Percentiles rank a stretch among this genome's conserved stretches.
phyloP scores from a whole-genome alignment of 441 rosid species.

The California macrophylla region DNA sequence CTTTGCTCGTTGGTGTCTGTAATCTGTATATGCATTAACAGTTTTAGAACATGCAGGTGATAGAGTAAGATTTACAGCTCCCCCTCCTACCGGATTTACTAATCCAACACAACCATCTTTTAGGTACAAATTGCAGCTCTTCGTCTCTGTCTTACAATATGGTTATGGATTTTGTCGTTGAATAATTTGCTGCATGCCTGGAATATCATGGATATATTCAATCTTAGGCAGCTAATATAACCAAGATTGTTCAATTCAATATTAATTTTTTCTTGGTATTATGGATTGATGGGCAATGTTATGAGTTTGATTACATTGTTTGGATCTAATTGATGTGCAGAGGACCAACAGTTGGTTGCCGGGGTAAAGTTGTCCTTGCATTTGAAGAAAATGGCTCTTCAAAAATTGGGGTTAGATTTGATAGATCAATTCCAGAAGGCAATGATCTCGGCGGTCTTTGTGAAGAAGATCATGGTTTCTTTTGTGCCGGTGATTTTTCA shows the following conservation, averaged over 20 bases:
- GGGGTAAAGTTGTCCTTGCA: slow-evolving; percentile 87
- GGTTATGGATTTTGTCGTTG: background rate
- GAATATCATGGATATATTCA: background rate
- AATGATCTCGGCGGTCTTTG: slow-evolving; percentile 91
- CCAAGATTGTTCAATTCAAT: background rate
- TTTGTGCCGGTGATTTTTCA: slow-evolving; percentile 59
- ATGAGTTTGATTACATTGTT: background rate
- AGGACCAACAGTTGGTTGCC: slow-evolving; percentile 73
- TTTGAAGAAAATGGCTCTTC: slow-evolving; percentile 86
- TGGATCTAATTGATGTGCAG: slow-evolving; percentile 25
- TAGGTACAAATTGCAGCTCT: slow-evolving; percentile 28
- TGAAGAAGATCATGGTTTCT: slow-evolving; percentile 86
- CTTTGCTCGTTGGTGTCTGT: background rate
- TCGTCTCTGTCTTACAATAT: background rate
- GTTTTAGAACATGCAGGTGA: slow-evolving; percentile 52
- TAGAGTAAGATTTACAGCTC: slow-evolving; percentile 67
- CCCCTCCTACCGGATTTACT: slow-evolving; percentile 40
- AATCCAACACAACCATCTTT: slow-evolving; percentile 36
- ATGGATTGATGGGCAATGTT: background rate
- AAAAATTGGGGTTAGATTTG: slow-evolving; percentile 92
- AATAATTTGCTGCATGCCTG: background rate
- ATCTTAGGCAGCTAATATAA: background rate
- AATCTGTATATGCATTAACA: slow-evolving; percentile 17
- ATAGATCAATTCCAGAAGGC: slow-evolving; percentile 77
- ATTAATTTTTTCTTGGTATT: background rate